Conservation (phyloP, 306 rosid species). For the Malus fusca region DNA sequence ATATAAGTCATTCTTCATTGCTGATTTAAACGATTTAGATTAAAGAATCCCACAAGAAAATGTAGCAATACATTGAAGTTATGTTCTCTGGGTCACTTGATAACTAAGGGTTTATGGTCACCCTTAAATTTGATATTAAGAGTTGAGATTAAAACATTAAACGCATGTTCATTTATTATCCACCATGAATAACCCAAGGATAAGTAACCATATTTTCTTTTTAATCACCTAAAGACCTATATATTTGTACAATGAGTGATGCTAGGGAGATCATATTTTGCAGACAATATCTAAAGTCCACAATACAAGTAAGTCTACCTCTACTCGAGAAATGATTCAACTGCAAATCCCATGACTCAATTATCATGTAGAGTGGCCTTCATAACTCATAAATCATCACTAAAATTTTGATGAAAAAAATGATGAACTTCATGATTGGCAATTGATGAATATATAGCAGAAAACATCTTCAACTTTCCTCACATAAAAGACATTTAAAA, state of each 20-base stretch:
- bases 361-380: neutral
- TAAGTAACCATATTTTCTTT: neutral
- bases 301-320: no score
- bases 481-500: constrained; percentile 25
- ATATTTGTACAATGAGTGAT: no score
- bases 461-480: constrained; percentile 17
- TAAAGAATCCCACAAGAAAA: neutral
- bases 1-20: no score
- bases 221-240: neutral
- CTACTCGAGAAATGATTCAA: neutral
- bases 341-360: constrained; percentile 34
- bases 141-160: no score
- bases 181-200: neutral
- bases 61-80: neutral
- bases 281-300: no score
- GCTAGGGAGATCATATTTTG: no score
- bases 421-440: neutral
- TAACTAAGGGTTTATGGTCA: no score
- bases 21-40: no score
- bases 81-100: neutral
- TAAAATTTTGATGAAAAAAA: neutral
- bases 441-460: neutral
- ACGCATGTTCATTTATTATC: no score
- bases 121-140: neutral
- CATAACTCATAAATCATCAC: constrained; percentile 21